A percentile compares a stretch with the other conserved stretches of the same genome.
phyloP scores from a whole-genome alignment of 108 stramenopile species.

The Skeletonema tropicum region DNA sequence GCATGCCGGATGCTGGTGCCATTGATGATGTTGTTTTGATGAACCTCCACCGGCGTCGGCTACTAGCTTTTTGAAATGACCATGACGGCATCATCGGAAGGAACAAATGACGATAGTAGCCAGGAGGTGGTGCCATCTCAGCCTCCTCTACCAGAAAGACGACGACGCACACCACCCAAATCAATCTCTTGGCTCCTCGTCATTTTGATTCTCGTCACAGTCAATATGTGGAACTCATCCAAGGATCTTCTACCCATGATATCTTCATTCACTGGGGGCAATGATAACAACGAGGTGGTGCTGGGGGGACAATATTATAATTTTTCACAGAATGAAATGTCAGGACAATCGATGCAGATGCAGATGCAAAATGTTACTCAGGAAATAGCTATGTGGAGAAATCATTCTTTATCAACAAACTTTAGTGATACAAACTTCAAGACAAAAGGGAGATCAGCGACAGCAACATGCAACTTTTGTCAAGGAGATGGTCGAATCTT shows the following conservation, averaged over 20 bases:
- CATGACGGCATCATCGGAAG: too few relatives aligned
- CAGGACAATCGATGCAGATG: too few relatives aligned
- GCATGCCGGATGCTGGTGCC: too few relatives aligned
- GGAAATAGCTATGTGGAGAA: too few relatives aligned
- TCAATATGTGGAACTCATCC: neutral
- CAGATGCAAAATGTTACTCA: too few relatives aligned
- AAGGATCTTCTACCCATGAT: neutral
- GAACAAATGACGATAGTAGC: too few relatives aligned
- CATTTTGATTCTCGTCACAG: neutral
- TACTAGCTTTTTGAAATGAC: too few relatives aligned
- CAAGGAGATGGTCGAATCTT: neutral
- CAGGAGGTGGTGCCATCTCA: too few relatives aligned
- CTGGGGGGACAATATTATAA: too few relatives aligned
- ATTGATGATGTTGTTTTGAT: too few relatives aligned
- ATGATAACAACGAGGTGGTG: neutral
- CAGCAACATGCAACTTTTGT: neutral
- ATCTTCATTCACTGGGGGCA: neutral
- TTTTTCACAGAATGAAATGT: too few relatives aligned
- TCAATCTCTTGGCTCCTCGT: neutral
- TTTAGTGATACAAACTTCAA: neutral
- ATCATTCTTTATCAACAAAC: neutral
- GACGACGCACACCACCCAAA: neutral
- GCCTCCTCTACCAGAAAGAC: neutral
- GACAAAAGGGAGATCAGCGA: neutral
- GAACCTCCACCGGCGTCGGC: too few relatives aligned